Evolutionary conservation across 23 red algal species (phyloP).

Genomic region (Gracilaria vermiculophylla): DNA sequence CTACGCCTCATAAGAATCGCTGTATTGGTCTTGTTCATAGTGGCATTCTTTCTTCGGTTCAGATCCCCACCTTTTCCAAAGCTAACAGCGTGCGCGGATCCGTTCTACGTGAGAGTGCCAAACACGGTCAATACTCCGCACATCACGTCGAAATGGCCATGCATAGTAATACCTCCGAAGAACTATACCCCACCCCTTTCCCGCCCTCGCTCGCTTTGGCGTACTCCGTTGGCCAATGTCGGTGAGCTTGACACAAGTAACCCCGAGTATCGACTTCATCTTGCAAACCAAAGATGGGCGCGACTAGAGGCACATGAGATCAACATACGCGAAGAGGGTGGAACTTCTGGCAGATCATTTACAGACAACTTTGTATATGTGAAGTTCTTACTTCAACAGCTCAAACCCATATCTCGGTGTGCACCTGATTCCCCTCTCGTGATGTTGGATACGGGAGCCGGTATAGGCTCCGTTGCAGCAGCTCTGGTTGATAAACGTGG

Average conservation of each 20-base stretch:
- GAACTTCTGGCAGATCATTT: slow-evolving; percentile 31
- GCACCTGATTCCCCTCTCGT: not conserved
- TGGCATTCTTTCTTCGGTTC: not conserved
- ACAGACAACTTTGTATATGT: slow-evolving; percentile 34
- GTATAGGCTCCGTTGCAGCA: slow-evolving; percentile 38
- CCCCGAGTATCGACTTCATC: slow-evolving; percentile 1
- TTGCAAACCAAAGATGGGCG: slow-evolving; percentile 34
- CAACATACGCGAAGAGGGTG: slow-evolving; percentile 31
- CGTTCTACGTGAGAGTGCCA: slow-evolving; percentile 28
- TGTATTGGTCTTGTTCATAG: not conserved
- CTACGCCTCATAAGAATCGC: not conserved
- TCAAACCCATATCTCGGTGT: slow-evolving; percentile 16
- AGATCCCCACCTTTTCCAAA: not conserved
- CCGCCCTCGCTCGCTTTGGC: slow-evolving; percentile 21
- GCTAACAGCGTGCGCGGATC: slow-evolving; percentile 2
- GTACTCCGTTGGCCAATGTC: slow-evolving; percentile 6
- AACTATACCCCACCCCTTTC: slow-evolving; percentile 27
- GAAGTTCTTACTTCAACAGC: not conserved
- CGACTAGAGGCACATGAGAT: not conserved
- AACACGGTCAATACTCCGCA: slow-evolving; percentile 22
- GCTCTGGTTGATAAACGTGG: slow-evolving; percentile 19
- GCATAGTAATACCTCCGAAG: not conserved
- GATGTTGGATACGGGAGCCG: slow-evolving; percentile 39
- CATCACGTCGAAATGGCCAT: not conserved
- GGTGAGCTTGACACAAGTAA: slow-evolving; percentile 17